phyloP scores from a whole-genome alignment of 129 eudicot genomes.

The Arctium minus region DNA sequence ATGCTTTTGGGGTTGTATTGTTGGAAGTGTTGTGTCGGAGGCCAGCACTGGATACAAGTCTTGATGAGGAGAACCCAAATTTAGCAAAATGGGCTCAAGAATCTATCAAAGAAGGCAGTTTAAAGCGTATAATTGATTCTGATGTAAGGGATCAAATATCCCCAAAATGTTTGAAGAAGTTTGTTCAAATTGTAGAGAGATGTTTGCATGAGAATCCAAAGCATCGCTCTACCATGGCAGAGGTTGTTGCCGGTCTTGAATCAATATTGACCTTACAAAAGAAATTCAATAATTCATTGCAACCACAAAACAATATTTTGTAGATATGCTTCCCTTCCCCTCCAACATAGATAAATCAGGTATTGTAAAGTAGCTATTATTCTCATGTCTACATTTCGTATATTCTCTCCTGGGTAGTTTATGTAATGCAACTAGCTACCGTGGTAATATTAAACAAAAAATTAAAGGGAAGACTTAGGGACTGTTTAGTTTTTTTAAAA shows the following conservation, averaged over 20 bases:
- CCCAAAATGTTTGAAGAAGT: slow-evolving; percentile 16
- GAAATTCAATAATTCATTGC: not conserved
- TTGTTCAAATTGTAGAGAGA: slow-evolving; percentile 1
- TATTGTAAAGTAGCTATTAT: not conserved
- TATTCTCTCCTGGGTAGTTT: no score
- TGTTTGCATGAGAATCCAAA: slow-evolving; percentile 19
- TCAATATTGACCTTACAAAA: slow-evolving; percentile 1
- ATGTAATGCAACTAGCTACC: no score
- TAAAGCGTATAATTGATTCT: slow-evolving; percentile 12
- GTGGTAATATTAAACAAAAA: no score
- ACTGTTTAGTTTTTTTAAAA: no score
- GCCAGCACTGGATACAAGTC: slow-evolving; percentile 26
- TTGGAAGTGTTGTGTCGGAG: slow-evolving; percentile 27
- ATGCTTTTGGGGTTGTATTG: slow-evolving; percentile 29
- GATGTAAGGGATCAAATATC: slow-evolving; percentile 14
- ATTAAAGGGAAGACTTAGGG: no score
- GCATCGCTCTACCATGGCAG: slow-evolving; percentile 28
- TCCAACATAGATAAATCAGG: not conserved
- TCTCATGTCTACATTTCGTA: no score
- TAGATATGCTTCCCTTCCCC: not conserved
- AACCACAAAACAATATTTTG: not conserved
- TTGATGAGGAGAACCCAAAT: slow-evolving; percentile 24
- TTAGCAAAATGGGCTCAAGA: slow-evolving; percentile 35
- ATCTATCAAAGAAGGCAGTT: slow-evolving; percentile 18
- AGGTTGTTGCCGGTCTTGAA: slow-evolving; percentile 17